Base-by-base conservation (phyloP, 2,329 filamentous ascomycete genomes). In the Cladobotryum mycophilum region DNA sequence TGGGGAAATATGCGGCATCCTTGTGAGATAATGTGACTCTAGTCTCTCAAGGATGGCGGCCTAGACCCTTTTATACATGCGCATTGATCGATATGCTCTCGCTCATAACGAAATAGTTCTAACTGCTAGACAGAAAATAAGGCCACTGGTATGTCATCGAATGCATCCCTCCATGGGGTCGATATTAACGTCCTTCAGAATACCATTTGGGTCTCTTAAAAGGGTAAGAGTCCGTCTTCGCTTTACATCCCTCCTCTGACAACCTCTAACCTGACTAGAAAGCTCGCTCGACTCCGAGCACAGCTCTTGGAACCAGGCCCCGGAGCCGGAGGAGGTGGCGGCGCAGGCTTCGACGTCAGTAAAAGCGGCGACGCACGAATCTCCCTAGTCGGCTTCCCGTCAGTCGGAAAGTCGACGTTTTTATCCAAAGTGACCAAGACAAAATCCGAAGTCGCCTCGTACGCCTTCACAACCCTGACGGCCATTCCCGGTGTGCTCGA, bases 401-500 rank as follows among this genome's bases (percentile, higher is more conserved):
- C 95, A 0, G 93, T 99, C 47, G 93, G 93, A 67, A 99, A 99
- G 75, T 99, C 93, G 2, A 99, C 93, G 0, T 97, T 99, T 66
- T 70, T 99, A n/a, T 96, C 91, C 45, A 96, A 97, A 66, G 95
- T 99, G 67, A 99, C 93, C 45, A 97, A 96, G 73, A 99, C 95
- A 37, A 90, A 89, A 64, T 96, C 90, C 46, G 92, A 96, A 68
- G 90, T 96, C 25, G 93, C 93, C 1, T 88, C 93, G 1, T 99
- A 99, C 67, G 85, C 92, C 51, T 99, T 99, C 81, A 99, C 93
- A 11, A 99, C 93, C 1, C 77, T 99, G 41, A 99, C 93, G 9
- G 95, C 93, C 35, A 99, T 99, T 59, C 93, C 93, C 1, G 93
- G 93, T 60, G 95, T 99, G 37, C 80, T 99, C 49, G 92, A 96